Conservation (phyloP, 2,329 filamentous ascomycete species). For the Penicillium polonicum region DNA sequence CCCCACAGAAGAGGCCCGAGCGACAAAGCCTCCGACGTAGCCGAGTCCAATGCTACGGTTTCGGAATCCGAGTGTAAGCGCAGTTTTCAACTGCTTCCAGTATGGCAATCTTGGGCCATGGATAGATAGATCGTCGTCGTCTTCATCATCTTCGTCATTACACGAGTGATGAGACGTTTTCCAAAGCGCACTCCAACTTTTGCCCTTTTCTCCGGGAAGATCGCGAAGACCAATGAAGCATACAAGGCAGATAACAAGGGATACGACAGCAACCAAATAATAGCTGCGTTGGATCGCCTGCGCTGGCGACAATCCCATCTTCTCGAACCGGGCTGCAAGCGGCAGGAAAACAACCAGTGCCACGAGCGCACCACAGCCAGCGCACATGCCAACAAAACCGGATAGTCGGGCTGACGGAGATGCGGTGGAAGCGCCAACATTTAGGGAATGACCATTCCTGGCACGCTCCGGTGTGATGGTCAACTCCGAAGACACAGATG, state of each 20-base stretch:
- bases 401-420: conserved; percentile 66
- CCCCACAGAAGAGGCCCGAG: conserved; percentile 87
- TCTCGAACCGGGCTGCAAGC: conserved; percentile 75
- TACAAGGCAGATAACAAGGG: conserved; percentile 68
- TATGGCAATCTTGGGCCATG: conserved; percentile 23
- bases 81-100: conserved; percentile 59
- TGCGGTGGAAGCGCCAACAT: conserved; percentile 14
- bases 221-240: conserved; percentile 75
- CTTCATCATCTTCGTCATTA: conserved; percentile 4
- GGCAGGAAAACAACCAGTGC: conserved; percentile 81
- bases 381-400: conserved; percentile 87
- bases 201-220: conserved; percentile 71
- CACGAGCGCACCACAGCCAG: conserved; percentile 85
- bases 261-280: conserved; percentile 75
- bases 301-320: conserved; percentile 68
- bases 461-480: conserved; percentile 58
- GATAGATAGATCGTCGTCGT: conserved; percentile 5
- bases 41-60: conserved; percentile 79
- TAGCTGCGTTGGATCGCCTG: conserved; percentile 80
- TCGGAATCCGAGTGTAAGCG: conserved; percentile 68
- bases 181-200: conserved; percentile 63
- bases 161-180: background rate
- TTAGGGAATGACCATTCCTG: conserved; percentile 13
- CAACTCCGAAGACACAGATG: conserved; percentile 59
- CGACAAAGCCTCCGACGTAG: conserved; percentile 92